A percentile compares a stretch with the other conserved stretches of the same genome.
phyloP scores from a whole-genome alignment of 345 rosid species.

The Euphorbia tirucalli region DNA sequence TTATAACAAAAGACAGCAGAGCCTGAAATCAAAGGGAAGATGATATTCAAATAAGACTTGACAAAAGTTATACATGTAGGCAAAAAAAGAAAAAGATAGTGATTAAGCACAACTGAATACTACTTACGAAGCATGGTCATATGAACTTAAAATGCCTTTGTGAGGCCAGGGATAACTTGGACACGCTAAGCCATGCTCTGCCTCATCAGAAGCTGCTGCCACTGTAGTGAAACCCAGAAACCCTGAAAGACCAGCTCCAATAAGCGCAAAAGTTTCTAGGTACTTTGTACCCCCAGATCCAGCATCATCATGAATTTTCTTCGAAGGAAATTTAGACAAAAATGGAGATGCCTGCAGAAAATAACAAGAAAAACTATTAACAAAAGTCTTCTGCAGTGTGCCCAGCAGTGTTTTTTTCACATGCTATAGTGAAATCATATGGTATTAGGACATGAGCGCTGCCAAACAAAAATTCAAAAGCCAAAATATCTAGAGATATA shows the following conservation, averaged over 20 bases:
- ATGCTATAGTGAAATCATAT: neutral
- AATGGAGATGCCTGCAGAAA: slow-evolving; percentile 57
- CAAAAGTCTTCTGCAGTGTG: neutral
- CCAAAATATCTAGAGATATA: neutral
- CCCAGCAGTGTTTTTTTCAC: neutral
- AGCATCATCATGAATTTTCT: slow-evolving; percentile 60
- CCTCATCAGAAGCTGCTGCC: slow-evolving; percentile 96
- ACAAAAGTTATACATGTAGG: neutral
- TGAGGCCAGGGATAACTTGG: slow-evolving; percentile 99
- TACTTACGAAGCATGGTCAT: slow-evolving; percentile 99
- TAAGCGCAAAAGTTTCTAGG: slow-evolving; percentile 55
- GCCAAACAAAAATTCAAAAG: neutral
- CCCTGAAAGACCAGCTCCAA: slow-evolving; percentile 93
- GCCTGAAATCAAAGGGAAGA: neutral
- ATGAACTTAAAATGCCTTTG: slow-evolving; percentile 91
- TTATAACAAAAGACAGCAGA: neutral
- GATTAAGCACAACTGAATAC: slow-evolving; percentile 3
- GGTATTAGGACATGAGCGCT: neutral
- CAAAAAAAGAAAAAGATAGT: neutral
- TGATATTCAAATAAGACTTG: neutral
- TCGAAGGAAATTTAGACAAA: slow-evolving; percentile 56
- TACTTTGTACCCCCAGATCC: slow-evolving; percentile 56
- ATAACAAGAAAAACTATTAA: slow-evolving; percentile 17
- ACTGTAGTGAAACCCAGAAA: slow-evolving; percentile 68
- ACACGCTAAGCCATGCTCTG: slow-evolving; percentile 85